Conservation (phyloP, 805 yeast species). For the Wickerhamiella australiensis region DNA sequence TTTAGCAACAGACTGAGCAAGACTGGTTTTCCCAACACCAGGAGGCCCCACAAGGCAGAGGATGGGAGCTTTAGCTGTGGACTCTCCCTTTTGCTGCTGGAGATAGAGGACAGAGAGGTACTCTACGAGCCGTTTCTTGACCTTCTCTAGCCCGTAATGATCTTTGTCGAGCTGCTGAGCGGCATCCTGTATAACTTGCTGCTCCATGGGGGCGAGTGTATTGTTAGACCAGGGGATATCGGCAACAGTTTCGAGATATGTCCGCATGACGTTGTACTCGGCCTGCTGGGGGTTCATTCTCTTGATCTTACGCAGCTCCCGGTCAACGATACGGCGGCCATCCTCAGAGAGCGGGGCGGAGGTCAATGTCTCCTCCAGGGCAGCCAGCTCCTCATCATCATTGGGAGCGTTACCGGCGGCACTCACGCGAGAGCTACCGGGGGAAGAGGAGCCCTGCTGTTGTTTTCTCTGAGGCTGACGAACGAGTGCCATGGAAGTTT, state of each 20-base stretch:
- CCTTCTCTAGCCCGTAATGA: conserved; percentile 64
- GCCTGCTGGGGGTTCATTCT: conserved; percentile 33
- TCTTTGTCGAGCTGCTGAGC: conserved; percentile 53
- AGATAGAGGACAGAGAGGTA: conserved; percentile 68
- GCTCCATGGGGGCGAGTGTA: conserved; percentile 15
- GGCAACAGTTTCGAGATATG: conserved; percentile 31
- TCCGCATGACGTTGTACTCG: conserved; percentile 33
- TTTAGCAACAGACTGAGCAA: conserved; percentile 69
- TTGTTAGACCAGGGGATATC: conserved; percentile 32
- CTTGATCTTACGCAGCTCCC: conserved; percentile 30
- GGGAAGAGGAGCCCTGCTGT: background rate
- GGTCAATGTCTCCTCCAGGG: conserved; percentile 24
- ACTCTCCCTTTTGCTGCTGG: conserved; percentile 23
- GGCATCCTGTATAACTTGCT: conserved; percentile 39
- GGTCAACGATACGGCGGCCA: conserved; percentile 28
- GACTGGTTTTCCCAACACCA: conserved; percentile 83
- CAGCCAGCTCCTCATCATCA: conserved; percentile 29
- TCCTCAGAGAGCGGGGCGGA: conserved; percentile 24
- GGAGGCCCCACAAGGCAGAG: conserved; percentile 82
- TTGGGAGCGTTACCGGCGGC: conserved; percentile 11
- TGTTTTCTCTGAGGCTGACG: conserved; percentile 1
- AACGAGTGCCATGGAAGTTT: background rate
- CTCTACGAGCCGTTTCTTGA: conserved; percentile 63
- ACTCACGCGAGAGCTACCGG: background rate
- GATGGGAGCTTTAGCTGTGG: conserved; percentile 46